These are phyloP conservation scores for Phanerochaete sordida DNA, from an alignment of 768 basidiomycete genomes.

Conservation along the genomic window DNA sequence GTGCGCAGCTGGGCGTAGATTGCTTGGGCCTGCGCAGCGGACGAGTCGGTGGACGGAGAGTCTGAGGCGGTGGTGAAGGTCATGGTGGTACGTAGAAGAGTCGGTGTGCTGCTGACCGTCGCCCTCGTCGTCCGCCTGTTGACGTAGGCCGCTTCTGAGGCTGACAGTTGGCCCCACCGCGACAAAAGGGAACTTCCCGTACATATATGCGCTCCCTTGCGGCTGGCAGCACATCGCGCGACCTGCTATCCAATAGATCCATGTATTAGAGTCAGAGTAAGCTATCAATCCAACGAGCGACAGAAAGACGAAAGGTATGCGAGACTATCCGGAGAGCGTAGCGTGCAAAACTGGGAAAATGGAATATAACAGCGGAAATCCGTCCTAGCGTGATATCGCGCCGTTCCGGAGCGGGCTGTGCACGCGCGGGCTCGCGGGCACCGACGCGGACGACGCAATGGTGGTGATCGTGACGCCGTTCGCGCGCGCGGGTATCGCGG, in stretches of 20 bases:
- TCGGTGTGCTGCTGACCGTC: not conserved
- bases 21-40: not conserved
- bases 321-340: not conserved
- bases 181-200: too few species aligned
- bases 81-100: not conserved
- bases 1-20: not conserved
- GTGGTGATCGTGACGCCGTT: conserved; percentile 58
- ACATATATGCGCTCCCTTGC: too few species aligned
- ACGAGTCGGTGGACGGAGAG: not conserved
- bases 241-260: not conserved
- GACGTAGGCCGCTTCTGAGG: too few species aligned
- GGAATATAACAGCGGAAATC: not conserved
- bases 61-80: not conserved
- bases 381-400: not conserved
- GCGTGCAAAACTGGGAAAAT: not conserved
- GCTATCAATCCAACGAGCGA: not conserved
- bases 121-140: too few species aligned
- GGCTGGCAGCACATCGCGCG: not conserved
- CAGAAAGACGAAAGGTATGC: not conserved
- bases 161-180: too few species aligned
- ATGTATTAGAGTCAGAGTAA: not conserved
- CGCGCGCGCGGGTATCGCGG: conserved; percentile 54
- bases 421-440: not conserved
- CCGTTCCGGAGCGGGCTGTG: conserved; percentile 1
- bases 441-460: conserved; percentile 40